These are phyloP conservation scores for Trametes coccinea DNA, from an alignment of 768 basidiomycete genomes.

Conservation along the genomic window DNA sequence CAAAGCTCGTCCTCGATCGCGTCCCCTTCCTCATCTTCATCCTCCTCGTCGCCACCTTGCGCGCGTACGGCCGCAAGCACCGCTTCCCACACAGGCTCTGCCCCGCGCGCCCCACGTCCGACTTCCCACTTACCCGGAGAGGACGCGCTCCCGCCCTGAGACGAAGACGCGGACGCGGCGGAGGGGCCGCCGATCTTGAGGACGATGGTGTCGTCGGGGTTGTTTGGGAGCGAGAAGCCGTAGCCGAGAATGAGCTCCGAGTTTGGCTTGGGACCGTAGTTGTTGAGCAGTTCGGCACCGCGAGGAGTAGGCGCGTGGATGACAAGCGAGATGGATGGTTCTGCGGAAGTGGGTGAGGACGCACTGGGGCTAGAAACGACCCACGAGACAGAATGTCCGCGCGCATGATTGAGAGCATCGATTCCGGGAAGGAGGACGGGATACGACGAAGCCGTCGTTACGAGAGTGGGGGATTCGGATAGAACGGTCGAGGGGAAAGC, in stretches of 20 bases:
- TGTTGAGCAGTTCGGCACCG: constrained; percentile 76
- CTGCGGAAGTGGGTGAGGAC: constrained; percentile 11
- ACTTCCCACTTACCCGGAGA: constrained; percentile 55
- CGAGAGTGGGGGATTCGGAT: constrained; percentile 52
- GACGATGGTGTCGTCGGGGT: constrained; percentile 85
- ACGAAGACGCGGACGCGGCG: not conserved
- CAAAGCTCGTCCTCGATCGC: constrained; percentile 64
- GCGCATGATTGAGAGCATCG: constrained; percentile 84
- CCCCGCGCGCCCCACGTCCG: constrained; percentile 55
- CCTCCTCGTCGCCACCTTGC: constrained; percentile 28
- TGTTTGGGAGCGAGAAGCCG: constrained; percentile 78
- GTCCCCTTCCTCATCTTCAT: constrained; percentile 27
- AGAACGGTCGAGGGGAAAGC: constrained; percentile 88
- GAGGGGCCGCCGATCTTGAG: constrained; percentile 65
- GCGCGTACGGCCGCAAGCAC: constrained; percentile 39
- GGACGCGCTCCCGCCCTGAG: constrained; percentile 14
- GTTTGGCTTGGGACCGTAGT: constrained; percentile 91
- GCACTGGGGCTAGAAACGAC: constrained; percentile 40
- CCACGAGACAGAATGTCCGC: constrained; percentile 84
- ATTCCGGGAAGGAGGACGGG: constrained; percentile 87
- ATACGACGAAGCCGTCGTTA: constrained; percentile 51
- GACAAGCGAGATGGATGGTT: constrained; percentile 60
- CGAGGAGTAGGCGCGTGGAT: constrained; percentile 44
- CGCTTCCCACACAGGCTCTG: constrained; percentile 62
- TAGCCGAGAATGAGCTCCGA: constrained; percentile 89